These are phyloP conservation scores for Escallonia herrerae DNA, from an alignment of 129 eudicot genomes.

Conservation along the genomic window DNA sequence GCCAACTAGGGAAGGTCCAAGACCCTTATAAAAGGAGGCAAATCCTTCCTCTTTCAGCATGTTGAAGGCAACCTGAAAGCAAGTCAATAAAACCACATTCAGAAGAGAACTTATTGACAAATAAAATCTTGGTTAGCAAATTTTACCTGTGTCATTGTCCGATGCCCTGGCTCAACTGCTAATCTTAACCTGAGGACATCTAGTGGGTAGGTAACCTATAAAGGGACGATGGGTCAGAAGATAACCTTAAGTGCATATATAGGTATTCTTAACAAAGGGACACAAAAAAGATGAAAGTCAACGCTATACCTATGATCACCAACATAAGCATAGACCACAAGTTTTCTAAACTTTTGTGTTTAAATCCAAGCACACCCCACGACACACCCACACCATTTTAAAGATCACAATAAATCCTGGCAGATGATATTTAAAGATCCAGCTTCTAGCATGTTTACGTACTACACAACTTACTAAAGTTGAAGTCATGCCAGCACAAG, in stretches of 20 bases:
- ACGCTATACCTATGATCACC: neutral
- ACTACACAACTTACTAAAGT: conserved; percentile 43
- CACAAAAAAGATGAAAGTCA: neutral
- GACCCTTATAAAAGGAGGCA: conserved; percentile 71
- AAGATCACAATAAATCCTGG: neutral
- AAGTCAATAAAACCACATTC: conserved; percentile 9
- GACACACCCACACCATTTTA: neutral
- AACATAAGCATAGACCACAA: neutral
- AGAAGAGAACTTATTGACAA: neutral
- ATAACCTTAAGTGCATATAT: neutral
- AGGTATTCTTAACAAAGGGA: neutral
- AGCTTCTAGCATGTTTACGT: neutral
- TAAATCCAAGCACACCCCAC: neutral
- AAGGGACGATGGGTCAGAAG: conserved; percentile 14
- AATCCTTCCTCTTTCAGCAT: conserved; percentile 90
- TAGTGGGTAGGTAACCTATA: conserved; percentile 81
- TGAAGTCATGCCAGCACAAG: conserved; percentile 98
- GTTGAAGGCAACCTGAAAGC: conserved; percentile 60
- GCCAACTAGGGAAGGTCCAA: conserved; percentile 89
- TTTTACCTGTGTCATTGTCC: conserved; percentile 76
- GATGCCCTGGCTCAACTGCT: conserved; percentile 88
- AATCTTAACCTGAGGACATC: conserved; percentile 87
- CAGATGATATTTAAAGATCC: neutral
- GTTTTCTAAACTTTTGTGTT: too few species aligned
- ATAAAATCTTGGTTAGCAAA: neutral